A percentile compares a stretch with the other conserved stretches of the same genome.
Evolutionary conservation across 1,139 yeast genomes (phyloP).

Genomic region (Casaregolazyma lundiana): DNA sequence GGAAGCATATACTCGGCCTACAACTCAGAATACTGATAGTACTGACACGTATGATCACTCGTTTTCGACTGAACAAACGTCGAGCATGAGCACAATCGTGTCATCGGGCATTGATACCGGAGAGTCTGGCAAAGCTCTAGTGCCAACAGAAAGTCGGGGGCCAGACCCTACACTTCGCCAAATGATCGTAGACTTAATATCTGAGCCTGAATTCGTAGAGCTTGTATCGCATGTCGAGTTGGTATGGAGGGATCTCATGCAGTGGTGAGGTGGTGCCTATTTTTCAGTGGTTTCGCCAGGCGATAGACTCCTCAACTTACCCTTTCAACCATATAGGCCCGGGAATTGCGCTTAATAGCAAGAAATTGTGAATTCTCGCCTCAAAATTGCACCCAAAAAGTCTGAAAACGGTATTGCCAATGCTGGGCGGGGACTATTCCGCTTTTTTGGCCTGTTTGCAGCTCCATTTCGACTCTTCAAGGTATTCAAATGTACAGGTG

Average conservation of each 20-base stretch:
- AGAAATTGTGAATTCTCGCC: no score
- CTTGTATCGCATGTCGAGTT: conserved; percentile 1
- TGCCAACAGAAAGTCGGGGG: not conserved
- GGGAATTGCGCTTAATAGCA: no score
- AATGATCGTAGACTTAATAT: not conserved
- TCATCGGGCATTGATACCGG: not conserved
- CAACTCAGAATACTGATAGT: not conserved
- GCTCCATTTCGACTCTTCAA: no score
- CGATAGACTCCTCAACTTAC: no score
- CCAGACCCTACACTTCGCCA: not conserved
- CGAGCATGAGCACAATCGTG: not conserved
- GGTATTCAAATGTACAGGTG: no score
- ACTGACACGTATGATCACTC: not conserved
- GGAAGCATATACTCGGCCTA: not conserved
- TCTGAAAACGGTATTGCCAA: no score
- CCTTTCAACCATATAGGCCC: no score
- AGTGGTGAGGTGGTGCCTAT: no score
- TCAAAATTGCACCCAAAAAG: no score
- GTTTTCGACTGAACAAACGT: not conserved
- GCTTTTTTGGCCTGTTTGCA: no score
- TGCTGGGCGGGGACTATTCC: no score
- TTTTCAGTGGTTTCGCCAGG: no score
- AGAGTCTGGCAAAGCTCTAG: not conserved
- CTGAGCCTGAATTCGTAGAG: conserved; percentile 1
- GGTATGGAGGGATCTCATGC: conserved; percentile 1